Evolutionary conservation across 768 basidiomycete species (phyloP).

Genomic region (Pleurotus cornucopiae): DNA sequence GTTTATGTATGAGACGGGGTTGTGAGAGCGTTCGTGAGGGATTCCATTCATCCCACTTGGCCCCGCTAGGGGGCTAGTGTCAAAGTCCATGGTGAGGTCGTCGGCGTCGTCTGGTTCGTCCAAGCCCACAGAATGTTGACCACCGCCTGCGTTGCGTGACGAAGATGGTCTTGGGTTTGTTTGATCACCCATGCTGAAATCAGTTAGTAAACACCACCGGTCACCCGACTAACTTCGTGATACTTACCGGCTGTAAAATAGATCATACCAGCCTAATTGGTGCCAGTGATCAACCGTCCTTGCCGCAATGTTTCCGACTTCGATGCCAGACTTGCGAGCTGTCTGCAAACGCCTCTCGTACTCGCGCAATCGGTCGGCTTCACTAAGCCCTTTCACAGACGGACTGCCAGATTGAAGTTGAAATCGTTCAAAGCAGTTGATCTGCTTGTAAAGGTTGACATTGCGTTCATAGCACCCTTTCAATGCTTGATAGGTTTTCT

Average conservation of each 20-base stretch:
- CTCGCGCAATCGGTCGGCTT: slow-evolving; percentile 64
- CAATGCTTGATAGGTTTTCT: slow-evolving; percentile 80
- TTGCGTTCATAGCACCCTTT: slow-evolving; percentile 86
- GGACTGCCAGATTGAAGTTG: slow-evolving; percentile 30
- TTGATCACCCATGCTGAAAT: slow-evolving; percentile 41
- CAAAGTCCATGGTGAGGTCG: slow-evolving; percentile 39
- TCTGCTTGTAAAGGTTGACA: slow-evolving; percentile 81
- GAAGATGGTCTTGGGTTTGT: slow-evolving; percentile 47
- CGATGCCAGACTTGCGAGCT: slow-evolving; percentile 61
- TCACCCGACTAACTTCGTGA: not conserved
- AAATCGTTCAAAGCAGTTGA: slow-evolving; percentile 65
- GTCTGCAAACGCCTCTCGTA: slow-evolving; percentile 68
- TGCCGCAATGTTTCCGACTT: slow-evolving; percentile 70
- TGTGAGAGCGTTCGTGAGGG: slow-evolving; percentile 30
- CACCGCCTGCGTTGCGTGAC: slow-evolving; percentile 28
- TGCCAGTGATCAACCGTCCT: slow-evolving; percentile 81
- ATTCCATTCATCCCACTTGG: slow-evolving; percentile 21
- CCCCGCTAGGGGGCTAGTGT: slow-evolving; percentile 22
- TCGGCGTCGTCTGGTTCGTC: slow-evolving; percentile 53
- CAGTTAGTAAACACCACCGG: slow-evolving; percentile 7
- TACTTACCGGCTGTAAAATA: slow-evolving; percentile 63
- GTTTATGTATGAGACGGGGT: slow-evolving; percentile 26
- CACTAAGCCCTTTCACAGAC: slow-evolving; percentile 39
- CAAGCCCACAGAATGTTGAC: slow-evolving; percentile 25
- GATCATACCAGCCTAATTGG: slow-evolving; percentile 68